phyloP scores from a whole-genome alignment of 2,329 filamentous ascomycete genomes.

The Byssochlamys sp. region DNA sequence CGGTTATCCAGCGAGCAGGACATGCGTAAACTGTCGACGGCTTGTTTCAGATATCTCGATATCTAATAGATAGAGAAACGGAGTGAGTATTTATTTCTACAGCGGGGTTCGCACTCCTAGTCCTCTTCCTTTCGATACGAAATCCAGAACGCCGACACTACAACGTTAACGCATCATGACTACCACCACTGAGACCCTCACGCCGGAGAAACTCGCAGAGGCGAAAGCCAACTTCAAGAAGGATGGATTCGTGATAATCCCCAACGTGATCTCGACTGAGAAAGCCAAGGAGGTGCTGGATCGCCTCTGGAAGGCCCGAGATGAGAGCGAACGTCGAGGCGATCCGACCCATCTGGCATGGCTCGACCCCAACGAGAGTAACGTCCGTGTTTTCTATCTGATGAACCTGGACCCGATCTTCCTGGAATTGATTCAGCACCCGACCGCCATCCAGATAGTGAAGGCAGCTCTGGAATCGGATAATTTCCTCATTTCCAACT shows the following conservation, averaged over 20 bases:
- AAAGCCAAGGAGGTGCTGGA: slow-evolving; percentile 11
- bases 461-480: slow-evolving; percentile 17
- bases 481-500: slow-evolving; percentile 25
- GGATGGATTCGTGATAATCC: slow-evolving; percentile 18
- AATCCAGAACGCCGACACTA: background rate
- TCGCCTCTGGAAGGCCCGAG: slow-evolving; percentile 18
- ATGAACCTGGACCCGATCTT: slow-evolving; percentile 21
- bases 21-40: background rate
- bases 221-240: slow-evolving; percentile 9
- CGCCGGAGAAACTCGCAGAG: background rate
- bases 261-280: slow-evolving; percentile 13
- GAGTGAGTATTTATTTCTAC: slow-evolving; percentile 1
- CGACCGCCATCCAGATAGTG: slow-evolving; percentile 19
- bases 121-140: background rate
- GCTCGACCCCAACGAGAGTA: slow-evolving; percentile 20
- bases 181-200: background rate
- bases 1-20: background rate
- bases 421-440: slow-evolving; percentile 18
- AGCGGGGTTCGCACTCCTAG: background rate
- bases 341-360: slow-evolving; percentile 14
- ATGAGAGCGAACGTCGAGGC: slow-evolving; percentile 12
- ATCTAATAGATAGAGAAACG: background rate
- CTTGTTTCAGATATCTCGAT: background rate
- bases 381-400: slow-evolving; percentile 24
- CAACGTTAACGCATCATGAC: background rate